A percentile compares a stretch with the other conserved stretches of the same genome.
These are phyloP conservation scores for Umbelopsis vinacea DNA, from an alignment of 192 early-diverging fungal species.

Conservation along the genomic window DNA sequence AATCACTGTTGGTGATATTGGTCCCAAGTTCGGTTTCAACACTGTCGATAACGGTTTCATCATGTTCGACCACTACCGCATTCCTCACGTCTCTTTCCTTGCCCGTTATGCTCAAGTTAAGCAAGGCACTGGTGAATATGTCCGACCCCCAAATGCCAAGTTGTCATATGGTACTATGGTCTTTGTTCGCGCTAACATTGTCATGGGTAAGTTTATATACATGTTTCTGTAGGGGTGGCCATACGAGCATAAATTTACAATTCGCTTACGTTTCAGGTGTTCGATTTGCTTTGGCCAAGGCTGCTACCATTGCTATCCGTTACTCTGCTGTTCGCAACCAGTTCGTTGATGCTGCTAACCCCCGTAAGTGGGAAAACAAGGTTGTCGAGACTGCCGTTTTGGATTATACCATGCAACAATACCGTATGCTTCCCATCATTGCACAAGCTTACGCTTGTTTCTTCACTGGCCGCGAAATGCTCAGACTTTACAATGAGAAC, in stretches of 20 bases:
- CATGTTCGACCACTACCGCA: slow-evolving; percentile 78
- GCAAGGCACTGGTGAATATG: slow-evolving; percentile 67
- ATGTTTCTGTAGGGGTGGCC: background rate
- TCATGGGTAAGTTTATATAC: slow-evolving; percentile 47
- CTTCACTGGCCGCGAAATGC: slow-evolving; percentile 70
- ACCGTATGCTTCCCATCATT: slow-evolving; percentile 71
- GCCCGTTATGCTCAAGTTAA: slow-evolving; percentile 75
- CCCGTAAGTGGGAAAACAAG: slow-evolving; percentile 48
- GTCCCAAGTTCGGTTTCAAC: slow-evolving; percentile 89
- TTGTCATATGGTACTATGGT: slow-evolving; percentile 90
- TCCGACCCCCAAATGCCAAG: slow-evolving; percentile 77
- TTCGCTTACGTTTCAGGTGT: slow-evolving; percentile 35
- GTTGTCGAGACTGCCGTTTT: slow-evolving; percentile 71
- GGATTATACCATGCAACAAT: slow-evolving; percentile 82
- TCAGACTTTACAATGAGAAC: slow-evolving; percentile 63
- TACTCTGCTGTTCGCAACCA: slow-evolving; percentile 77
- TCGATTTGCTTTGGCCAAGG: slow-evolving; percentile 63
- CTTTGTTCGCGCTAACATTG: slow-evolving; percentile 77
- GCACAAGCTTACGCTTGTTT: slow-evolving; percentile 77
- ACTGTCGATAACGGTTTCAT: slow-evolving; percentile 87
- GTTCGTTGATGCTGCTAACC: slow-evolving; percentile 63
- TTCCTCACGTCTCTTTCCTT: slow-evolving; percentile 79
- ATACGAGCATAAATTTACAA: background rate
- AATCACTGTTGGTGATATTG: slow-evolving; percentile 86
- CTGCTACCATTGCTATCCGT: slow-evolving; percentile 71